A percentile compares a stretch with the other conserved stretches of the same genome.
Evolutionary conservation across 2,329 filamentous ascomycete species (phyloP).

Genomic region (Fusarium mangiferae): DNA sequence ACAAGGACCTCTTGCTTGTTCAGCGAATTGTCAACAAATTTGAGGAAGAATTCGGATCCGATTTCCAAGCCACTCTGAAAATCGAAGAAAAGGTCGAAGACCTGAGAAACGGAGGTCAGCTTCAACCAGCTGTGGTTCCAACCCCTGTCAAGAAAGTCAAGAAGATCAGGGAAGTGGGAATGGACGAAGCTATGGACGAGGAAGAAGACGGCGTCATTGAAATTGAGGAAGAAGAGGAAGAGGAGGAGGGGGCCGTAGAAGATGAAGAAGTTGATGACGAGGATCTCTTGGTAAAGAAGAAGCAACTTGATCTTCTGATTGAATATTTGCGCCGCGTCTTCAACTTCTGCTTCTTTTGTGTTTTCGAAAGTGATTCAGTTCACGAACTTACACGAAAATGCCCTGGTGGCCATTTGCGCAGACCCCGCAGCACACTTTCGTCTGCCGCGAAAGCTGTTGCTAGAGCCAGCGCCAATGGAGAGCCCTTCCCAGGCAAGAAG

Average conservation of each 20-base stretch:
- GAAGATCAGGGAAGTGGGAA: conserved; percentile 67
- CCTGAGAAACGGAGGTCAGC: conserved; percentile 77
- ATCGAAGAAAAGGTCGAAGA: conserved; percentile 90
- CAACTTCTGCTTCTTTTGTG: conserved; percentile 99
- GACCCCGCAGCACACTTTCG: conserved; percentile 86
- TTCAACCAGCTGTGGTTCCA: conserved; percentile 72
- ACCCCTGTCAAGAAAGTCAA: conserved; percentile 67
- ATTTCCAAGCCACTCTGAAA: conserved; percentile 79
- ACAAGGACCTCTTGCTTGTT: conserved; percentile 87
- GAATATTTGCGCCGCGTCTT: conserved; percentile 97
- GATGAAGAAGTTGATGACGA: conserved; percentile 93
- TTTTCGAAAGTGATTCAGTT: conserved; percentile 97
- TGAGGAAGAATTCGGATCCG: conserved; percentile 82
- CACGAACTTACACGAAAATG: conserved; percentile 97
- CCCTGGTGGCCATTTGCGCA: conserved; percentile 93
- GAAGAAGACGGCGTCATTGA: conserved; percentile 73
- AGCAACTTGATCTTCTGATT: conserved; percentile 93
- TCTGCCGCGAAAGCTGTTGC: conserved; percentile 86
- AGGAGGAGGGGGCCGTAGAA: conserved; percentile 80
- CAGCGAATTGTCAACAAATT: conserved; percentile 85
- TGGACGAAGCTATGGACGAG: conserved; percentile 71
- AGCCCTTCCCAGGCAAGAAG: conserved; percentile 86
- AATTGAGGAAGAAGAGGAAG: conserved; percentile 80
- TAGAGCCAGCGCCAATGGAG: conserved; percentile 82
- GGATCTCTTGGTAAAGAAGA: conserved; percentile 90